A percentile compares a stretch with the other conserved stretches of the same genome.
Evolutionary conservation across 2,329 filamentous ascomycete species (phyloP).

Genomic region (Aureobasidium namibiae): DNA sequence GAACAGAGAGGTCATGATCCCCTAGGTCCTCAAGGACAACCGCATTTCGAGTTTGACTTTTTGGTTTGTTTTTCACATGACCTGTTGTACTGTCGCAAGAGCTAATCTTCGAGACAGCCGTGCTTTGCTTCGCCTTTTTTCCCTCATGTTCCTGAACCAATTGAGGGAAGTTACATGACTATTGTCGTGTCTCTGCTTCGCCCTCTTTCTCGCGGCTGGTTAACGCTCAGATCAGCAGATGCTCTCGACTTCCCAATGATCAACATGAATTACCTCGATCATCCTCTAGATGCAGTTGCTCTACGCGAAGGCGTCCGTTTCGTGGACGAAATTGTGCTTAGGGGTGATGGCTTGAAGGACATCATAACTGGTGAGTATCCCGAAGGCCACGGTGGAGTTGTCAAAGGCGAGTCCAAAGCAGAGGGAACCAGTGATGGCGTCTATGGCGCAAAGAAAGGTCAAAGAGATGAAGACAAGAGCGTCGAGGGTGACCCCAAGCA

Average conservation of each 20-base stretch:
- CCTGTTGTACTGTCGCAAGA: neutral
- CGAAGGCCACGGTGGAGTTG: neutral
- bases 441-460: neutral
- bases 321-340: conserved; percentile 49
- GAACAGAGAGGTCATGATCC: conserved; percentile 26
- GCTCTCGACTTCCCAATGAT: conserved; percentile 30
- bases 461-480: neutral
- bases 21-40: conserved; percentile 22
- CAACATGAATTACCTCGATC: conserved; percentile 38
- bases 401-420: neutral
- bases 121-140: neutral
- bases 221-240: conserved; percentile 34
- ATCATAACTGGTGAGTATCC: conserved; percentile 49
- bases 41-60: conserved; percentile 41
- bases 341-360: conserved; percentile 49
- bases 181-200: conserved; percentile 47
- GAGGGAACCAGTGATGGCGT: neutral
- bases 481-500: neutral
- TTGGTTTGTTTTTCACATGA: conserved; percentile 28
- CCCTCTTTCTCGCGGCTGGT: conserved; percentile 38
- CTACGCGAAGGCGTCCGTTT: conserved; percentile 51
- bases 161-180: conserved; percentile 27
- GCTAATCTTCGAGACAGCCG: neutral
- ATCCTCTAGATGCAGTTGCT: conserved; percentile 47
- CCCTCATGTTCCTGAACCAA: conserved; percentile 17